These are phyloP conservation scores for Skeletonema potamos DNA, from an alignment of 108 stramenopile genomes.

Conservation along the genomic window DNA sequence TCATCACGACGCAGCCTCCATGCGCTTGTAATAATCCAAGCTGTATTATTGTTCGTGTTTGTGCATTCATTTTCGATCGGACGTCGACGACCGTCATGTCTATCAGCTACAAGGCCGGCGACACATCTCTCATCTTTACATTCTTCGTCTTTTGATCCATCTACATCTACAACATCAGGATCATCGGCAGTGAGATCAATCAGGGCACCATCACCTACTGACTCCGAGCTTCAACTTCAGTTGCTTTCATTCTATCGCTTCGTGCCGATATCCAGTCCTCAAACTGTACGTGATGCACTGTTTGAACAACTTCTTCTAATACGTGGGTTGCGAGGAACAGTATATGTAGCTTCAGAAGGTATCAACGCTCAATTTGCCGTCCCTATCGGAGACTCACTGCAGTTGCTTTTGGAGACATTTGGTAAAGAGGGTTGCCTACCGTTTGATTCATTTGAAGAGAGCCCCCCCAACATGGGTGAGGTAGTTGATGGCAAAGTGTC, in stretches of 20 bases:
- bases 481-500: conserved; percentile 41
- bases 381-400: conserved; percentile 50
- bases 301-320: conserved; percentile 40
- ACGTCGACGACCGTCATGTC: background rate
- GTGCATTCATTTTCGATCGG: background rate
- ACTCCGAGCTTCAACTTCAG: conserved; percentile 21
- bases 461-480: conserved; percentile 50
- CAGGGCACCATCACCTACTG: conserved; percentile 5
- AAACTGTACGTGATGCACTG: conserved; percentile 30
- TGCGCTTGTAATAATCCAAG: background rate
- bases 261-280: conserved; percentile 34
- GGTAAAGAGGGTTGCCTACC: conserved; percentile 40
- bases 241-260: conserved; percentile 62
- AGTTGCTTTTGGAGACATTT: conserved; percentile 25
- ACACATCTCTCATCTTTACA: background rate
- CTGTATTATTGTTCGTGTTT: background rate
- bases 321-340: conserved; percentile 49
- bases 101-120: background rate
- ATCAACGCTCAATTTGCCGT: conserved; percentile 91
- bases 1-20: background rate
- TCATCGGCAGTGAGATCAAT: conserved; percentile 45
- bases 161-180: conserved; percentile 6
- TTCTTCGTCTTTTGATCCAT: background rate
- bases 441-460: conserved; percentile 50
- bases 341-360: conserved; percentile 82